Evolutionary conservation across 208 protist genomes (phyloP).

Genomic region (Leishmania lainsoni): DNA sequence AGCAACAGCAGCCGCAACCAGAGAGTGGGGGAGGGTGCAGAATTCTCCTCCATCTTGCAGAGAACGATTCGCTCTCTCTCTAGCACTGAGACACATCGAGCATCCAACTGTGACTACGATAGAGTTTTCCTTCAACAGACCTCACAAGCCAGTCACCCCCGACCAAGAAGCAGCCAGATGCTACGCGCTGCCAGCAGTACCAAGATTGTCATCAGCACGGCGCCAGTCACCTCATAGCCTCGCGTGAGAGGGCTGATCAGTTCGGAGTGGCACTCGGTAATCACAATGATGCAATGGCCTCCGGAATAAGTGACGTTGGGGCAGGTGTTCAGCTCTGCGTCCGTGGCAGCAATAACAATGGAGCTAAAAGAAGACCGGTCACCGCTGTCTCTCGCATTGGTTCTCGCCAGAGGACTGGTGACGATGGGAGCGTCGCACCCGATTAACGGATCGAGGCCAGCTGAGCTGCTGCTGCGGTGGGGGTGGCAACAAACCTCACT

Average conservation of each 20-base stretch:
- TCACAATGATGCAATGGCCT: slow-evolving; percentile 3
- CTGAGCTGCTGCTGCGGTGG: neutral
- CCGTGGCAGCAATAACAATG: neutral
- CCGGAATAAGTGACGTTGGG: slow-evolving; percentile 5
- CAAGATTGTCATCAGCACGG: slow-evolving; percentile 2
- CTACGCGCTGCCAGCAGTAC: slow-evolving; percentile 1
- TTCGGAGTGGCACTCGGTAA: slow-evolving; percentile 14
- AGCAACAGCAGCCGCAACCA: neutral
- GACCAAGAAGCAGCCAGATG: slow-evolving; percentile 1
- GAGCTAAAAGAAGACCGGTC: neutral
- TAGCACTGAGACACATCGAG: neutral
- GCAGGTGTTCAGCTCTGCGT: neutral
- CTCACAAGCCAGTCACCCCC: neutral
- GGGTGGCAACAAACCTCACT: too few species aligned
- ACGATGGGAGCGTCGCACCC: slow-evolving; percentile 39
- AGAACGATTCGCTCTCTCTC: neutral
- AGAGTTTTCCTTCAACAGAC: neutral
- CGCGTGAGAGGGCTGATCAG: slow-evolving; percentile 5
- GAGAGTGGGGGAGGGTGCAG: neutral
- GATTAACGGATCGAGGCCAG: neutral
- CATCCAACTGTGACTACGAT: neutral
- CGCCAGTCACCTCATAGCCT: slow-evolving; percentile 19
- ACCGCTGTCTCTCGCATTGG: neutral
- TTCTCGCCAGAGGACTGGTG: neutral
- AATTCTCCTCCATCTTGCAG: neutral